Evolutionary conservation across 2,329 filamentous ascomycete genomes (phyloP).

Genomic region (Monilinia fructicola): DNA sequence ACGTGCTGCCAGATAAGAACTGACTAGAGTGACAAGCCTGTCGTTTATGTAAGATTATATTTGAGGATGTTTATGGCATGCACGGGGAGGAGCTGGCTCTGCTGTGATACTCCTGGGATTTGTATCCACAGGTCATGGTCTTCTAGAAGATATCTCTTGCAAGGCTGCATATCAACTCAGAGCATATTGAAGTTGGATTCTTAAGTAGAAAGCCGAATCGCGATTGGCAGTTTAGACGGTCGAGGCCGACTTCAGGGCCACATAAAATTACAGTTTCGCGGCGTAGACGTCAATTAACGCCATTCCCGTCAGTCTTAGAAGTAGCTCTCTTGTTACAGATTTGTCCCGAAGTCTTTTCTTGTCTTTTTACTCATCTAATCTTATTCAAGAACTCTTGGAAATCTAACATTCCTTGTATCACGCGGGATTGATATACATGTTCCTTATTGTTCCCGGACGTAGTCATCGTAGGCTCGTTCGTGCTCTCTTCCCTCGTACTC

Average conservation of each 20-base stretch:
- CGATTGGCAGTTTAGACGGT: background rate
- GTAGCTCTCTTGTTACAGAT: conserved; percentile 4
- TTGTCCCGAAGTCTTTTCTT: background rate
- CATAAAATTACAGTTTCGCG: conserved; percentile 15
- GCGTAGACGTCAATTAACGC: conserved; percentile 6
- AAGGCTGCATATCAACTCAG: conserved; percentile 12
- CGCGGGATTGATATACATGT: background rate
- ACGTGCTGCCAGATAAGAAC: conserved; percentile 47
- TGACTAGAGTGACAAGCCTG: conserved; percentile 21
- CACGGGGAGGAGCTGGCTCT: conserved; percentile 19
- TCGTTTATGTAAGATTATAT: conserved; percentile 35
- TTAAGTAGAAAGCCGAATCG: background rate
- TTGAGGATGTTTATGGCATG: conserved; percentile 31
- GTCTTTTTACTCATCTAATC: background rate
- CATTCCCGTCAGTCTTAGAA: background rate
- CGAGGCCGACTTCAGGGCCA: background rate
- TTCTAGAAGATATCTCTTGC: conserved; percentile 6
- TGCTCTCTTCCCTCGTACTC: conserved; percentile 7
- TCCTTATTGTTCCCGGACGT: background rate
- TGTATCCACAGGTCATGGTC: conserved; percentile 6
- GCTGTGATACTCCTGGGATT: conserved; percentile 19
- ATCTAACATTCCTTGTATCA: background rate
- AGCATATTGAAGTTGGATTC: conserved; percentile 14
- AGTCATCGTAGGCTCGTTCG: conserved; percentile 5
- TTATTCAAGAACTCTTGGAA: background rate